Evolutionary conservation across 148 eudicot species (phyloP).

Genomic region (Chenopodium berlandieri): DNA sequence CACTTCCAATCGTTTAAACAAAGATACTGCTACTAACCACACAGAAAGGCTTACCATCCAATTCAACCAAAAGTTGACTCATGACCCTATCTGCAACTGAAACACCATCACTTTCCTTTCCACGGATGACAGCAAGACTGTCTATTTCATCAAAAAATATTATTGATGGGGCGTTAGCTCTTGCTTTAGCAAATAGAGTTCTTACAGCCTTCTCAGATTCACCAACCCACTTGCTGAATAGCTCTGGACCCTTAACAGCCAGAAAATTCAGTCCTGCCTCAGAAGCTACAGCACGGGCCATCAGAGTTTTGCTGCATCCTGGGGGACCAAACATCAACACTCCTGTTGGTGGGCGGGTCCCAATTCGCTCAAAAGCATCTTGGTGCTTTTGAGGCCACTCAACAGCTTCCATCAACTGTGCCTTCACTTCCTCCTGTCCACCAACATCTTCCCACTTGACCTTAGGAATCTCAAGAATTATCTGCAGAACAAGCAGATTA

Average conservation of each 20-base stretch:
- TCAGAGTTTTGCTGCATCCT: slow-evolving; percentile 98
- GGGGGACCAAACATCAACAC: slow-evolving; percentile 96
- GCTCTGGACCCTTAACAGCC: slow-evolving; percentile 96
- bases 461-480: slow-evolving; percentile 86
- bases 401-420: slow-evolving; percentile 88
- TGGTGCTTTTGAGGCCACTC: slow-evolving; percentile 95
- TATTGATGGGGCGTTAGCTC: slow-evolving; percentile 89
- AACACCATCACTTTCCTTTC: slow-evolving; percentile 83
- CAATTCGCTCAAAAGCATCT: slow-evolving; percentile 77
- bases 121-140: slow-evolving; percentile 86
- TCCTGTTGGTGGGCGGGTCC: slow-evolving; percentile 88
- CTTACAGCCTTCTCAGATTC: slow-evolving; percentile 96
- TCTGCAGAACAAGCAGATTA: slow-evolving; percentile 37
- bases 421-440: slow-evolving; percentile 86
- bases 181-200: slow-evolving; percentile 88
- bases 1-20: not conserved
- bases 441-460: slow-evolving; percentile 97
- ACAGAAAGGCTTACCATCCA: slow-evolving; percentile 58
- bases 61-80: slow-evolving; percentile 91
- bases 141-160: slow-evolving; percentile 97
- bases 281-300: slow-evolving; percentile 98
- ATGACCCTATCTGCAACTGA: slow-evolving; percentile 93
- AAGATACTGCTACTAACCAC: not conserved
- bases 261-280: slow-evolving; percentile 91
- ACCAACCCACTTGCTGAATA: slow-evolving; percentile 99